Base-by-base conservation (phyloP, 495 filamentous ascomycete genomes). In the Lophiostoma macrostomum region DNA sequence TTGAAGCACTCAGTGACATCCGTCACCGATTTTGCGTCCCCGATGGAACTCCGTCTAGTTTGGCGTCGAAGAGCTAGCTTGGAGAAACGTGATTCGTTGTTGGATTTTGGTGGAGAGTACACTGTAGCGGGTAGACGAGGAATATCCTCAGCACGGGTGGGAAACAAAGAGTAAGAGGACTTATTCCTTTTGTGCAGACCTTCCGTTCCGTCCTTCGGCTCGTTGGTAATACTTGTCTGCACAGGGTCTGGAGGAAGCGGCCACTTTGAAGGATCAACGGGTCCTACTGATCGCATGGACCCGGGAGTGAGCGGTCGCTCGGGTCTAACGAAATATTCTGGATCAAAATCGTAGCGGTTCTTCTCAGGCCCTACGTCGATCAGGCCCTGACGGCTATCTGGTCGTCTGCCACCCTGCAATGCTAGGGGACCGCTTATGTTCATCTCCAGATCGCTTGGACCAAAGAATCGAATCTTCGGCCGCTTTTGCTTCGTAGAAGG, bases 91-190 rank as follows among this genome's bases (percentile, higher is more conserved):
- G 30, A 28, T 11, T 36, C 28, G 12, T 20, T 16, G 5, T 29
- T 20, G 4, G 52, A 13, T n/a, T 48, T 50, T 42, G 54, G 49
- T 20, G 62, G 62, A 5, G 63, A 56, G 39, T 65, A 65, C 34
- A 65, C 42, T 1, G 60, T 63, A 3, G 59, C 51, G 8, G 63
- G 63, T 11, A 65, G 56, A 7, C 63, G 54, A n/a, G 63, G 63
- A 14, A 60, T 54, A 1, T 65, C 63, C 20, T 65, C 60, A 5
- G 55, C 59, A 1, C 58, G 43, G 5, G 62, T 58, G 4, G 63
- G 63, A 35, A 65, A 65, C 4, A 65, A 39, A 3, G 63, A 65
- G 31, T 65, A 65, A 41, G 14, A 49, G 27, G 59, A 58, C 25
- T 63, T 63, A 4, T 29, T 42, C 6, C 60, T 55, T 30, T 56